Evolutionary conservation across 352 stramenopile genomes (phyloP).

Genomic region (Elongisporangium senticosum): DNA sequence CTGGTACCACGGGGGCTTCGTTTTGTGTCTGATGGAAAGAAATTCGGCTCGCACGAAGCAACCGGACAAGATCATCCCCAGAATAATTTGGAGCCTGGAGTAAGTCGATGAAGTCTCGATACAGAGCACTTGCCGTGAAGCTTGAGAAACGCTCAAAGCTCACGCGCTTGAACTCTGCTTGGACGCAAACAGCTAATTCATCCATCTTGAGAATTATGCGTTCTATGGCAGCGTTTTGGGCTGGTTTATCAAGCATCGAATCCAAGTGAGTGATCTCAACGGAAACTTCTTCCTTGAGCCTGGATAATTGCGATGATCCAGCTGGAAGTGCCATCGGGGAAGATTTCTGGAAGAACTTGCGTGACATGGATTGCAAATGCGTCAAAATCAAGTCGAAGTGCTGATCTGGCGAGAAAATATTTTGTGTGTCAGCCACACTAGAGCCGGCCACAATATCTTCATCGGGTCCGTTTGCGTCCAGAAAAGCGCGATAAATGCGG

Average conservation of each 20-base stretch:
- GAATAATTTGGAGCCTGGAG: background rate
- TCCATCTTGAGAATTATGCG: constrained; percentile 29
- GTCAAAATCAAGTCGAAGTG: constrained; percentile 5
- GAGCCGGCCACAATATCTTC: constrained; percentile 8
- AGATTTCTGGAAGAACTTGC: constrained; percentile 18
- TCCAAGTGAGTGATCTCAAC: constrained; percentile 12
- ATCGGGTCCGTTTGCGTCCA: constrained; percentile 9
- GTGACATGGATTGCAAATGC: constrained; percentile 17
- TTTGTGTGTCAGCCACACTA: constrained; percentile 5
- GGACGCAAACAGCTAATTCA: constrained; percentile 23
- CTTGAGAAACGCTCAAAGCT: constrained; percentile 35
- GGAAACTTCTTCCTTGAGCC: constrained; percentile 25
- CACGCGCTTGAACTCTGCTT: constrained; percentile 42
- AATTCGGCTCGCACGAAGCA: constrained; percentile 42
- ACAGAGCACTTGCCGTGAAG: constrained; percentile 42
- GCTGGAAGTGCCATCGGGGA: constrained; percentile 15
- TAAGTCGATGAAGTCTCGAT: constrained; percentile 36
- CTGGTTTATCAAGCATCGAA: background rate
- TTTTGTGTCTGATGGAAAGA: constrained; percentile 57
- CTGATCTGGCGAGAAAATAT: constrained; percentile 1
- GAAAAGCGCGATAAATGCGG: constrained; percentile 12
- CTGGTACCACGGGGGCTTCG: background rate
- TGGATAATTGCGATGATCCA: constrained; percentile 9
- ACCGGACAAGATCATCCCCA: constrained; percentile 23
- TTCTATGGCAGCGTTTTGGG: constrained; percentile 1